These are phyloP conservation scores for Arabidopsis hybrid DNA, from an alignment of 441 rosid species.

Conservation along the genomic window DNA sequence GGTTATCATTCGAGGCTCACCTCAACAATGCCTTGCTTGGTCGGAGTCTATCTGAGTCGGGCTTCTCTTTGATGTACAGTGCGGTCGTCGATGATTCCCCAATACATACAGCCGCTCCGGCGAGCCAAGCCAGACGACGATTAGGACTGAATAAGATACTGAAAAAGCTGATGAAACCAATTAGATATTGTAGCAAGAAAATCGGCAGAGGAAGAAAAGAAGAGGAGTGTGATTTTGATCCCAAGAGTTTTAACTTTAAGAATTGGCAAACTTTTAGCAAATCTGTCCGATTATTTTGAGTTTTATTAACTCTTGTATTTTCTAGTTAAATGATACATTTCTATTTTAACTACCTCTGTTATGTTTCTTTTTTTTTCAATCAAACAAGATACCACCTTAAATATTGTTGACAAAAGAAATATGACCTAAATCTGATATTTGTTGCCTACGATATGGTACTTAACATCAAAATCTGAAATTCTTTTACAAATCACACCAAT, in stretches of 20 bases:
- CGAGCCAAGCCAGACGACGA: conserved; percentile 44
- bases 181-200: conserved; percentile 48
- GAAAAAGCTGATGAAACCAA: conserved; percentile 62
- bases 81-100: conserved; percentile 28
- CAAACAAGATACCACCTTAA: neutral
- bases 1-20: conserved; percentile 78
- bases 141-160: conserved; percentile 55
- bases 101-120: conserved; percentile 17
- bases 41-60: conserved; percentile 70
- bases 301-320: neutral
- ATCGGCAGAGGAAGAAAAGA: conserved; percentile 31
- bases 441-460: neutral
- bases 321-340: neutral
- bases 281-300: conserved; percentile 59
- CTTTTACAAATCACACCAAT: neutral
- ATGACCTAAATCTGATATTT: neutral
- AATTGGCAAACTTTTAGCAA: conserved; percentile 65
- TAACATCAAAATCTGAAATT: too few species aligned
- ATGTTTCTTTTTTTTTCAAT: too few species aligned
- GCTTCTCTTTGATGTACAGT: conserved; percentile 34
- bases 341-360: neutral
- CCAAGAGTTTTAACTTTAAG: conserved; percentile 28
- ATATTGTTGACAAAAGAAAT: neutral
- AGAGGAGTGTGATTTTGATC: conserved; percentile 45
- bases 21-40: conserved; percentile 73